Evolutionary conservation across 1,139 yeast species (phyloP), one percentile per base, ranked within the genome.

Genomic region (Suhomyces kunorum): DNA sequence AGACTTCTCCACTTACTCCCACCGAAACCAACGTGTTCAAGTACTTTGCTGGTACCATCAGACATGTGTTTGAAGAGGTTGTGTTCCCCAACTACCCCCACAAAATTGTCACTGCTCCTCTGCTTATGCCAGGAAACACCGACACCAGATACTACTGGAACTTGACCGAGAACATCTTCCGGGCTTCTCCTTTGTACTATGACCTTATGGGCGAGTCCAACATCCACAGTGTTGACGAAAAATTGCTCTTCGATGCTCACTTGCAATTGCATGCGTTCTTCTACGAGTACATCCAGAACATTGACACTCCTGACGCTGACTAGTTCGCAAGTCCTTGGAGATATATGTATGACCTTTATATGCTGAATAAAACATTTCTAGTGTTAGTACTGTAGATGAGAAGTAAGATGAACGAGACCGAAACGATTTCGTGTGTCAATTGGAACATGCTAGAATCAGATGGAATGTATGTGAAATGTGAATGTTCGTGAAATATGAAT

Each of bases 131-230:
- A 5, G 96, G 87, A 23, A 88, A 87, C 61, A 88, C 96, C 2
- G 96, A 88, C 58, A 87, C 96, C 7, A 76, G 78, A 56, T 76
- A 79, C 57, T 87, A 85, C 64, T 86, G 94, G 90, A 63, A 70
- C 37, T 69, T 88, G 56, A 77, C 89, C n/a, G 68, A 71, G 40
- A 78, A 85, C 57, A 86, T 89, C 44, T 87, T 74, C 69, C 75
- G 96, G 52, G 83, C 74, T 59, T 58, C 74, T 14, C 86, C 83
- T 44, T 45, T 68, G 51, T 61, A 64, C 43, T 30, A 26, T 14
- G 54, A 55, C 35, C 18, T 47, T n/a, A 38, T 61, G 33, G 45
- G 43, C 19, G 61, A 53, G 13, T 50, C 47, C 26, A 51, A 59
- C 36, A 50, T 64, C 36, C 77, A 72, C 48, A 64, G 73, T 45